Conservation (phyloP, 257 asterid genomes). For the Scutellaria minor region DNA sequence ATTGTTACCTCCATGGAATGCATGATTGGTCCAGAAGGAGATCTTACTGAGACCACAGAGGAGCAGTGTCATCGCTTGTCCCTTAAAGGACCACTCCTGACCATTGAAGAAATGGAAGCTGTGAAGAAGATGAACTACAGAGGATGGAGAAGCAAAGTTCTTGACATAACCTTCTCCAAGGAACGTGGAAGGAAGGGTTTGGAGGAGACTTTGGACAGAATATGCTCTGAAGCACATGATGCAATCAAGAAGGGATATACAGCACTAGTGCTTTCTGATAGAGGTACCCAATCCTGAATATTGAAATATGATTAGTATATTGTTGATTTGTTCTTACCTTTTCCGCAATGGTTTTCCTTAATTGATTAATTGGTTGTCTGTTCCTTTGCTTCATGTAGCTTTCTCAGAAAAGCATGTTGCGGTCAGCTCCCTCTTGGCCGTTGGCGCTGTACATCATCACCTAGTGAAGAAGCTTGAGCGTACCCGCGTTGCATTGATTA, state of each 20-base stretch:
- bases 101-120: constrained; percentile 91
- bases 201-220: constrained; percentile 89
- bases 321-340: constrained; percentile 12
- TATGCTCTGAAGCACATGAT: constrained; percentile 82
- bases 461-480: constrained; percentile 91
- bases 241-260: constrained; percentile 95
- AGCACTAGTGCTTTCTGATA: constrained; percentile 84
- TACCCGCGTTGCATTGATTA: constrained; percentile 86
- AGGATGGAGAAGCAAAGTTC: constrained; percentile 97
- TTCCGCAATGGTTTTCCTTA: neutral
- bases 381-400: constrained; percentile 49
- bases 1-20: constrained; percentile 97
- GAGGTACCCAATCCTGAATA: constrained; percentile 59
- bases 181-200: constrained; percentile 79
- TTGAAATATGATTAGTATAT: constrained; percentile 10
- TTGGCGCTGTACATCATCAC: constrained; percentile 99
- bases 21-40: constrained; percentile 99
- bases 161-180: constrained; percentile 82
- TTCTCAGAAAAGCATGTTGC: constrained; percentile 86
- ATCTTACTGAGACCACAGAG: constrained; percentile 96
- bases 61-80: constrained; percentile 97
- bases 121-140: constrained; percentile 85
- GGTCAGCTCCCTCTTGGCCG: constrained; percentile 91
- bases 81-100: constrained; percentile 84
- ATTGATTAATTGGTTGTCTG: constrained; percentile 6